Evolutionary conservation across 2,329 filamentous ascomycete genomes (phyloP).

Genomic region (Fusarium ambrosium): DNA sequence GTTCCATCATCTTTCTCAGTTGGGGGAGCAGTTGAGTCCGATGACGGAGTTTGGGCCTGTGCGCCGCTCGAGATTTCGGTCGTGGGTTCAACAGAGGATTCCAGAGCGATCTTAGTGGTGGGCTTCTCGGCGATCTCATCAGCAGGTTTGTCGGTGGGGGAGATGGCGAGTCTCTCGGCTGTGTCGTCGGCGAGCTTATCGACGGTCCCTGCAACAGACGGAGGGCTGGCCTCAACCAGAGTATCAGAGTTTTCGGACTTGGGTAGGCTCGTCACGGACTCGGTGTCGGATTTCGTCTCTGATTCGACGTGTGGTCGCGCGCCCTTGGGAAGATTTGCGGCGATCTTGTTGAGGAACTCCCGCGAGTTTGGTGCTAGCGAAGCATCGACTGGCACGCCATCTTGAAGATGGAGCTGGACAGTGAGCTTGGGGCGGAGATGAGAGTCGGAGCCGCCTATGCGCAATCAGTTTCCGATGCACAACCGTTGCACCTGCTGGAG

Average conservation of each 20-base stretch:
- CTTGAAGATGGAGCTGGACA: conserved; percentile 75
- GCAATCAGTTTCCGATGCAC: conserved; percentile 17
- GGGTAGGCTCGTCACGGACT: conserved; percentile 1
- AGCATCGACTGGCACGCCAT: conserved; percentile 78
- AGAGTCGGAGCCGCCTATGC: conserved; percentile 55
- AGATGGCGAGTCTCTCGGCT: conserved; percentile 22
- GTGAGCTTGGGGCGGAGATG: conserved; percentile 77
- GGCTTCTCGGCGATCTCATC: not conserved
- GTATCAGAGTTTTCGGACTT: conserved; percentile 13
- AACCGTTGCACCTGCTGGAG: conserved; percentile 22
- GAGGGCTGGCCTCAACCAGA: not conserved
- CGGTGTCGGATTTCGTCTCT: conserved; percentile 13
- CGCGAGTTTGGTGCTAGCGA: conserved; percentile 75
- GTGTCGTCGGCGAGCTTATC: conserved; percentile 26
- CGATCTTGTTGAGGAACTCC: conserved; percentile 72
- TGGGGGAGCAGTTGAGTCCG: not conserved
- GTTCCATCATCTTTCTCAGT: conserved; percentile 17
- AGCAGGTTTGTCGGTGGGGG: conserved; percentile 1
- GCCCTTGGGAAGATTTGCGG: conserved; percentile 55
- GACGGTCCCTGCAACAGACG: conserved; percentile 8
- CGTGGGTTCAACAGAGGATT: not conserved
- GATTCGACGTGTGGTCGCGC: conserved; percentile 12
- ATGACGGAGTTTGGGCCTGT: not conserved
- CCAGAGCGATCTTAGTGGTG: not conserved
- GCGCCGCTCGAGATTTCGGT: not conserved